These are phyloP conservation scores for Russula griseocarnosa DNA, from an alignment of 768 basidiomycete genomes.

Conservation along the genomic window DNA sequence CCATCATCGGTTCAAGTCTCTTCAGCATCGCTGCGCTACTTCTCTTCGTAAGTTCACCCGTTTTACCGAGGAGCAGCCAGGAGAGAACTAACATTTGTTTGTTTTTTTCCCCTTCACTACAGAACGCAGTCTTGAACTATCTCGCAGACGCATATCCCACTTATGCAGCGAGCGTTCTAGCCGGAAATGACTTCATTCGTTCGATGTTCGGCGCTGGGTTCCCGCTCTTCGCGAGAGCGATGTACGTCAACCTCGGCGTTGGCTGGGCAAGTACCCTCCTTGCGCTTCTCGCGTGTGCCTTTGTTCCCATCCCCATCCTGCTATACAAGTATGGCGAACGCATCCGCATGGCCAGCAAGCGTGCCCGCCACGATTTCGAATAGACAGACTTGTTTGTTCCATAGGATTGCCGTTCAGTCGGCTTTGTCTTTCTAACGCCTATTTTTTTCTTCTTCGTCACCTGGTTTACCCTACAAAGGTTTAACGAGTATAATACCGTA, in stretches of 20 bases:
- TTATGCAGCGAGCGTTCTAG: conserved; percentile 36
- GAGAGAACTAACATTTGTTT: background rate
- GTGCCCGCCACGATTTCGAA: conserved; percentile 28
- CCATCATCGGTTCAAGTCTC: conserved; percentile 36
- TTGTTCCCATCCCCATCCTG: conserved; percentile 31
- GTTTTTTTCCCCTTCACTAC: background rate
- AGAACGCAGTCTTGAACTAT: conserved; percentile 33
- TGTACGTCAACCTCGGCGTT: conserved; percentile 32
- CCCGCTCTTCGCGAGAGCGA: conserved; percentile 29
- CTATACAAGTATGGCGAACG: conserved; percentile 25
- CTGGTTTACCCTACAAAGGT: background rate
- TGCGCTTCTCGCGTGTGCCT: conserved; percentile 31
- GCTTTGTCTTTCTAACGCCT: too few species aligned
- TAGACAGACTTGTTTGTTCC: background rate
- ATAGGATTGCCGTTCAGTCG: too few species aligned
- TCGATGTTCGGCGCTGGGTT: conserved; percentile 29
- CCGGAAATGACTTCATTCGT: conserved; percentile 37
- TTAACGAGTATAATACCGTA: background rate
- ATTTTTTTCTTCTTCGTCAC: too few species aligned
- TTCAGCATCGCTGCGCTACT: conserved; percentile 36
- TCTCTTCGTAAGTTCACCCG: conserved; percentile 33
- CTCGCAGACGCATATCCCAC: conserved; percentile 35
- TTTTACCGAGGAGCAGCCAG: too few species aligned
- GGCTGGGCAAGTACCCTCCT: conserved; percentile 32
- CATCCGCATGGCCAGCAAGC: conserved; percentile 25